Conservation (phyloP, 1,284 basidiomycete genomes). For the Apiotrichum veenhuisii region DNA sequence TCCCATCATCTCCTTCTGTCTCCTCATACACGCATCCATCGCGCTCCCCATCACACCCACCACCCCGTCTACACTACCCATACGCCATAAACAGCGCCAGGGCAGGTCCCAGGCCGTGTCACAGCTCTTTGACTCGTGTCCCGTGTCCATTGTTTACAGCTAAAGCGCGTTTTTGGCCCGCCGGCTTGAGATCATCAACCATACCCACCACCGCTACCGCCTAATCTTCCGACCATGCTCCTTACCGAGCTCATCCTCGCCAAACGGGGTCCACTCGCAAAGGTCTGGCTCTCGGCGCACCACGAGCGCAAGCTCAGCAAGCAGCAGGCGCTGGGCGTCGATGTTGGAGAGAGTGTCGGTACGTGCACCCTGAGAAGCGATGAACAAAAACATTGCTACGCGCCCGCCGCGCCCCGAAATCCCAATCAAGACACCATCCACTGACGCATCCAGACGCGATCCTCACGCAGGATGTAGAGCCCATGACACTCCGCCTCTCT, state of each 20-base stretch:
- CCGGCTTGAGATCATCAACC: not conserved
- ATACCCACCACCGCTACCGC: not conserved
- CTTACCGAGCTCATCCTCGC: slow-evolving; percentile 90
- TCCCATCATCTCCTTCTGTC: too few species aligned
- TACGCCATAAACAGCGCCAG: too few species aligned
- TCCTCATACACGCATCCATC: too few species aligned
- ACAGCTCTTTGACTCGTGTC: not conserved
- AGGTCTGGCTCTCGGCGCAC: slow-evolving; percentile 98
- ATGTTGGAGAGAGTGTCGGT: slow-evolving; percentile 91
- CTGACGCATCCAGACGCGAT: slow-evolving; percentile 67
- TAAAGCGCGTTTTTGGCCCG: not conserved
- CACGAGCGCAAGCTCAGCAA: slow-evolving; percentile 98
- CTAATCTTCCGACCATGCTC: slow-evolving; percentile 56
- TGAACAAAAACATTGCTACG: too few species aligned
- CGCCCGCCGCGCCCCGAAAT: too few species aligned
- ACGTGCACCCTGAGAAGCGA: slow-evolving; percentile 45
- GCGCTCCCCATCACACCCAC: too few species aligned
- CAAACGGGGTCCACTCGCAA: slow-evolving; percentile 86
- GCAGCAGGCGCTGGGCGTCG: slow-evolving; percentile 85
- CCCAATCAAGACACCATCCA: not conserved
- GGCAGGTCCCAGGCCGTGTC: too few species aligned
- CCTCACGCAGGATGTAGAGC: slow-evolving; percentile 68
- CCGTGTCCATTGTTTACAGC: not conserved
- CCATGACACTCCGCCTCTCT: slow-evolving; percentile 87
- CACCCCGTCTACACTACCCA: too few species aligned